These are phyloP conservation scores for Colletotrichum siamense DNA, from an alignment of 2,329 filamentous ascomycete genomes.

Conservation along the genomic window DNA sequence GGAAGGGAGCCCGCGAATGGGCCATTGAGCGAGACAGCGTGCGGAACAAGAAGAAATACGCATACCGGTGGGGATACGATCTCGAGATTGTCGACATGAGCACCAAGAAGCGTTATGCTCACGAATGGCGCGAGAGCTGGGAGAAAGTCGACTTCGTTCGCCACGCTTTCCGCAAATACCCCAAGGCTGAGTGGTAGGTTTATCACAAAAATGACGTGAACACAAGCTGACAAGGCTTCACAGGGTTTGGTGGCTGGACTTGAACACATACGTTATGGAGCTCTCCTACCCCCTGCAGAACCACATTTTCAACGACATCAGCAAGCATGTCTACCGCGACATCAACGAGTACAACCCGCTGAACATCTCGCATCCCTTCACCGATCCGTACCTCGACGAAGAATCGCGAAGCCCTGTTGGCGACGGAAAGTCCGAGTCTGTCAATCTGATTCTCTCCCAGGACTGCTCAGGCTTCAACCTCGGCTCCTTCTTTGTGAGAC, in stretches of 20 bases:
- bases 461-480: conserved; percentile 97
- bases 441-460: conserved; percentile 89
- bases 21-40: conserved; percentile 97
- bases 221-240: neutral
- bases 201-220: neutral
- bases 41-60: conserved; percentile 92
- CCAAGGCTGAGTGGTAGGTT: conserved; percentile 90
- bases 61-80: conserved; percentile 88
- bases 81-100: conserved; percentile 98
- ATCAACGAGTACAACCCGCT: conserved; percentile 97
- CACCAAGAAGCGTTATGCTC: conserved; percentile 97
- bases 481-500: conserved; percentile 89
- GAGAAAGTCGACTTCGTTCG: conserved; percentile 97
- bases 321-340: conserved; percentile 82
- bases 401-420: conserved; percentile 75
- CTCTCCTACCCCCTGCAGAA: conserved; percentile 86
- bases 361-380: conserved; percentile 86
- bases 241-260: conserved; percentile 99
- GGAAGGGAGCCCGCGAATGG: conserved; percentile 98
- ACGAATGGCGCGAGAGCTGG: conserved; percentile 99
- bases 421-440: conserved; percentile 77
- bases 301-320: conserved; percentile 86
- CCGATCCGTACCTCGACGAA: conserved; percentile 76
- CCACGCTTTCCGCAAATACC: conserved; percentile 89
- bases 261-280: conserved; percentile 99